Evolutionary conservation across 805 yeast species (phyloP).

Genomic region (Kregervanrija pseudodelftensis): DNA sequence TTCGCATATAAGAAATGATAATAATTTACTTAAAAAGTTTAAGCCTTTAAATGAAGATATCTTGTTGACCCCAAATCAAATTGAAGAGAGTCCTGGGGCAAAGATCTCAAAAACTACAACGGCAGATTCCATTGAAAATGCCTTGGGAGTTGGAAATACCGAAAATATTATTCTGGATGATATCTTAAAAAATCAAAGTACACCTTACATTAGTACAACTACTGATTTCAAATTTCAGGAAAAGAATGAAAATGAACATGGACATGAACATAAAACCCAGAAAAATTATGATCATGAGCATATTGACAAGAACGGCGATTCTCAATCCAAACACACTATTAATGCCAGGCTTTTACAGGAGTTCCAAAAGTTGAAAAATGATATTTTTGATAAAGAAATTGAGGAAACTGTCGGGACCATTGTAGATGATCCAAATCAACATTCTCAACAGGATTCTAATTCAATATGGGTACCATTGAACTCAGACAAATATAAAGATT

Average conservation of each 20-base stretch:
- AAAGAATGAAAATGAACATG: background rate
- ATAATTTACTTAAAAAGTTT: background rate
- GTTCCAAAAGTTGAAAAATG: too few species aligned
- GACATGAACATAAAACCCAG: background rate
- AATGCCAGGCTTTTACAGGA: too few species aligned
- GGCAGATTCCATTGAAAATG: too few species aligned
- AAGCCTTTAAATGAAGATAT: background rate
- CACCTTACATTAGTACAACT: slow-evolving; percentile 7
- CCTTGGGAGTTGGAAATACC: too few species aligned
- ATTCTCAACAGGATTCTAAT: slow-evolving; percentile 1
- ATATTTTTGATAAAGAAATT: background rate
- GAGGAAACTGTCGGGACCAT: background rate
- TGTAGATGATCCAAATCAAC: slow-evolving; percentile 2
- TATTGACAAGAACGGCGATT: too few species aligned
- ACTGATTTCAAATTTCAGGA: background rate
- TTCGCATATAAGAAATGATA: background rate
- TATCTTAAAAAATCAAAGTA: slow-evolving; percentile 11
- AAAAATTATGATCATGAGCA: background rate
- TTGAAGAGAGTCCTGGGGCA: background rate
- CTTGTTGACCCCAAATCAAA: background rate
- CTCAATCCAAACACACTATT: too few species aligned
- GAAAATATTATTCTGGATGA: background rate
- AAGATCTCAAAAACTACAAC: too few species aligned
- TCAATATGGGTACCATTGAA: slow-evolving; percentile 25
- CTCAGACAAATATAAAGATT: slow-evolving; percentile 19